A percentile compares a stretch with the other conserved stretches of the same genome.
phyloP scores from a whole-genome alignment of 768 basidiomycete genomes.

The Clitopilus hobsonii region DNA sequence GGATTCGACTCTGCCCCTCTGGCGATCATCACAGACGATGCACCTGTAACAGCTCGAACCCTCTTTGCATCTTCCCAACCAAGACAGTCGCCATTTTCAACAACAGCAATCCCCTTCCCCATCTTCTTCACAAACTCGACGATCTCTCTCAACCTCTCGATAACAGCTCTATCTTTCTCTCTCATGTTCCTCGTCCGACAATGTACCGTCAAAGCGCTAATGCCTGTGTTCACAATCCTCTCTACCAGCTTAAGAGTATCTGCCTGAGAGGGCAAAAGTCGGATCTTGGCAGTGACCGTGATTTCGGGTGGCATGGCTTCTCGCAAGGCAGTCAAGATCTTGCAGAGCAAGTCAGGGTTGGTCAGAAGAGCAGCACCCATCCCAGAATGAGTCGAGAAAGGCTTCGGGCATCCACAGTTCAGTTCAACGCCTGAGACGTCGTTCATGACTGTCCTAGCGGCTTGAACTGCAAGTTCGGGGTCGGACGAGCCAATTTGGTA shows the following conservation, averaged over 20 bases:
- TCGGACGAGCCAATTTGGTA: conserved; percentile 93
- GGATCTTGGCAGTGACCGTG: conserved; percentile 91
- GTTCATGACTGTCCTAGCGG: conserved; percentile 78
- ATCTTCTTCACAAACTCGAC: conserved; percentile 76
- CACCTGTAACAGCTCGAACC: conserved; percentile 77
- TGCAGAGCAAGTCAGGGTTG: conserved; percentile 86
- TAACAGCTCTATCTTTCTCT: conserved; percentile 70
- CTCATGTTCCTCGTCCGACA: conserved; percentile 94
- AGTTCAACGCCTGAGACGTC: conserved; percentile 95
- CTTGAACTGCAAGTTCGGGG: conserved; percentile 88
- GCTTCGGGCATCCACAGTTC: conserved; percentile 97
- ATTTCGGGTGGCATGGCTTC: conserved; percentile 69
- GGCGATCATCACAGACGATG: conserved; percentile 94
- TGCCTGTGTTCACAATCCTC: conserved; percentile 81
- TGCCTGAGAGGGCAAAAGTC: conserved; percentile 79
- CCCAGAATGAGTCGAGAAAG: conserved; percentile 88
- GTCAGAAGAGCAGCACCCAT: conserved; percentile 97
- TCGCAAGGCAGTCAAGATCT: conserved; percentile 80
- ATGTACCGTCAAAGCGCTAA: conserved; percentile 89
- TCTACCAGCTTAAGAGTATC: conserved; percentile 89
- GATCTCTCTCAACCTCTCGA: conserved; percentile 77
- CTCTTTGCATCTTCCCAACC: conserved; percentile 75
- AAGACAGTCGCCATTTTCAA: conserved; percentile 91
- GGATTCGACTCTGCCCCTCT: conserved; percentile 93
- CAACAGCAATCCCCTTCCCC: conserved; percentile 78